Conservation (phyloP, 2,329 filamentous ascomycete genomes). For the Aspergillus pseudonomiae region DNA sequence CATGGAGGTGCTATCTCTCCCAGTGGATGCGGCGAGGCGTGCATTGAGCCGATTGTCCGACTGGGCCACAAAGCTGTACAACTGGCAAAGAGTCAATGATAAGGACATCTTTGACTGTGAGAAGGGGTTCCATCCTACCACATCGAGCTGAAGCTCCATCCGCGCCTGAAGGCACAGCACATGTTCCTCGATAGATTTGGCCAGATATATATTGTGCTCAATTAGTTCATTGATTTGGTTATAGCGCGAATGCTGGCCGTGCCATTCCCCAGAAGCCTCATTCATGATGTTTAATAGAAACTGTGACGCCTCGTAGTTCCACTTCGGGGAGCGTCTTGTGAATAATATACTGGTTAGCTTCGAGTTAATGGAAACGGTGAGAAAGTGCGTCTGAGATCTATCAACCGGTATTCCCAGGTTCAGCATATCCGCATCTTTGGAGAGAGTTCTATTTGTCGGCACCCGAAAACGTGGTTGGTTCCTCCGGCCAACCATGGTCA, state of each 20-base stretch:
- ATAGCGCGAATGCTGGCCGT: background rate
- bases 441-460: background rate
- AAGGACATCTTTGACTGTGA: background rate
- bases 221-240: background rate
- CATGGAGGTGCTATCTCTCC: background rate
- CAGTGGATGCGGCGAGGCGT: background rate
- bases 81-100: background rate
- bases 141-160: background rate
- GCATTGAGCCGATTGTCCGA: background rate
- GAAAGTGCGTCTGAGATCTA: background rate
- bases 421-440: background rate
- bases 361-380: background rate
- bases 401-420: background rate
- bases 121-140: background rate
- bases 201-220: background rate
- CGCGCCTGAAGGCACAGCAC: background rate
- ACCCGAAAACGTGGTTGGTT: background rate
- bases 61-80: background rate
- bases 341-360: background rate
- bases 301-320: background rate
- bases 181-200: background rate
- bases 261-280: background rate
- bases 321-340: background rate
- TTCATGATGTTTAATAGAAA: background rate
- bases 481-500: background rate